These are phyloP conservation scores for Irpex sp. DNA, from an alignment of 1,284 basidiomycete species.

Conservation along the genomic window DNA sequence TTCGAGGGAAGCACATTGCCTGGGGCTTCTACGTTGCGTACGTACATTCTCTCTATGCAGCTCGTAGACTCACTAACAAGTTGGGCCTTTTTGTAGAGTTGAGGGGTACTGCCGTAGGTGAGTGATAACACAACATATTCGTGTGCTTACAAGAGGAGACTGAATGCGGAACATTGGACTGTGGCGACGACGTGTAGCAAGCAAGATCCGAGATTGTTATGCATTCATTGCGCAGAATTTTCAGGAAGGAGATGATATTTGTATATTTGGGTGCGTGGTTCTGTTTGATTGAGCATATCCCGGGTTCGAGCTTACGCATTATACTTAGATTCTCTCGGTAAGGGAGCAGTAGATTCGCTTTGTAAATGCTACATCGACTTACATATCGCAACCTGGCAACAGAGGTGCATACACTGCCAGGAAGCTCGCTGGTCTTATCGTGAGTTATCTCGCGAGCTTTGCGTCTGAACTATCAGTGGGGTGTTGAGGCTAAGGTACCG, in stretches of 20 bases:
- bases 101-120: constrained; percentile 17
- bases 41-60: neutral
- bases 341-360: too few relatives aligned
- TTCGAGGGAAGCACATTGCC: constrained; percentile 16
- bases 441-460: constrained; percentile 2
- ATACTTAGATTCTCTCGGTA: constrained; percentile 13
- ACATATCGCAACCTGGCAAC: neutral
- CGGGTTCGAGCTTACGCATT: too few relatives aligned
- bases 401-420: constrained; percentile 24
- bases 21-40: constrained; percentile 6
- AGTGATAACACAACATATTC: neutral
- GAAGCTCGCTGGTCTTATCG: constrained; percentile 22
- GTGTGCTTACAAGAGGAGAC: neutral
- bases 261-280: constrained; percentile 20
- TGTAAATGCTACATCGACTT: too few relatives aligned
- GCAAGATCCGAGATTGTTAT: constrained; percentile 25
- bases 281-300: too few relatives aligned
- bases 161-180: too few relatives aligned
- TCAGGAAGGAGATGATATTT: constrained; percentile 22
- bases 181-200: constrained; percentile 10
- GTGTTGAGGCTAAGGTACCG: neutral
- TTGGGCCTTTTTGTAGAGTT: constrained; percentile 10
- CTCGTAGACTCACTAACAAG: neutral
- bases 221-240: constrained; percentile 24
- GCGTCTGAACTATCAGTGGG: neutral